These are phyloP conservation scores for Euphorbia peplus DNA, from an alignment of 345 rosid species.

Conservation along the genomic window DNA sequence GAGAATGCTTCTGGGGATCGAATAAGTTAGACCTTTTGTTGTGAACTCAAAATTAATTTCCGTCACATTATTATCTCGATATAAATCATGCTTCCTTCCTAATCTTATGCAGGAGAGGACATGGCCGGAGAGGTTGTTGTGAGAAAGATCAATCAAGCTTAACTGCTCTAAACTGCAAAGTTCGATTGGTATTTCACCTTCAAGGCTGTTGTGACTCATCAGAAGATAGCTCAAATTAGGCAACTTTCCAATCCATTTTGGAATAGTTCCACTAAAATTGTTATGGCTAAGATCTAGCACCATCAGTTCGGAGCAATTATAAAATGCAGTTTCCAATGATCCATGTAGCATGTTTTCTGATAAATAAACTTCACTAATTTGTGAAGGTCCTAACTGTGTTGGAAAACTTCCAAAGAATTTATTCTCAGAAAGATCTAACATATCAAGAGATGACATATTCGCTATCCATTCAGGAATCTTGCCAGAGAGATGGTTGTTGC, in stretches of 20 bases:
- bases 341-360: background rate
- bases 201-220: slow-evolving; percentile 16
- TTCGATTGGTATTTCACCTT: slow-evolving; percentile 15
- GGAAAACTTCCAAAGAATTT: background rate
- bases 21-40: background rate
- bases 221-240: slow-evolving; percentile 16
- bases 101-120: slow-evolving; percentile 11
- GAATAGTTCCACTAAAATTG: slow-evolving; percentile 13
- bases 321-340: background rate
- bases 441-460: background rate
- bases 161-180: slow-evolving; percentile 14
- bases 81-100: too few relatives aligned
- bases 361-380: slow-evolving; percentile 3
- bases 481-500: slow-evolving; percentile 7
- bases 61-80: too few relatives aligned
- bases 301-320: background rate
- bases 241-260: slow-evolving; percentile 13
- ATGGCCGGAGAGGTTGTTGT: slow-evolving; percentile 13
- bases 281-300: slow-evolving; percentile 21
- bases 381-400: background rate
- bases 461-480: background rate
- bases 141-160: slow-evolving; percentile 22
- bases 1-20: background rate
- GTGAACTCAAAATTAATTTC: background rate
- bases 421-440: slow-evolving; percentile 14